These are phyloP conservation scores for Metschnikowia borealis DNA, from an alignment of 805 yeast genomes.

Conservation along the genomic window DNA sequence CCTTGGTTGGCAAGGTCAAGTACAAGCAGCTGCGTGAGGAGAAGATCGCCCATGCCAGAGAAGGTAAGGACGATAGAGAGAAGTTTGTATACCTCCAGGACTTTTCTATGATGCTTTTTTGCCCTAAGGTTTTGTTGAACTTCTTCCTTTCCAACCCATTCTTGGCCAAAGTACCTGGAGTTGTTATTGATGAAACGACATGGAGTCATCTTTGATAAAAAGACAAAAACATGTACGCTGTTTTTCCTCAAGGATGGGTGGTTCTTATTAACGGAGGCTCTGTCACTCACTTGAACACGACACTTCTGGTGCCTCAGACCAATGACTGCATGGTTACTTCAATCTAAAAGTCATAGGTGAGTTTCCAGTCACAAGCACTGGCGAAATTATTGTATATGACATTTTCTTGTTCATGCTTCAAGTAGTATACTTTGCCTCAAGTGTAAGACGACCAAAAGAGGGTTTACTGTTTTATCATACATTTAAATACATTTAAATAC, in stretches of 20 bases:
- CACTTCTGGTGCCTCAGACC: conserved; percentile 17
- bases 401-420: conserved; percentile 25
- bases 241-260: conserved; percentile 23
- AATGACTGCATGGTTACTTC: conserved; percentile 30
- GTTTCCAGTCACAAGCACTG: conserved; percentile 22
- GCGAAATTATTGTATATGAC: conserved; percentile 29
- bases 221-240: background rate
- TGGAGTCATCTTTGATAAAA: too few relatives aligned
- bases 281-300: conserved; percentile 29
- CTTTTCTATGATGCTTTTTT: conserved; percentile 30
- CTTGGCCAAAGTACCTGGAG: conserved; percentile 16
- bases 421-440: conserved; percentile 29
- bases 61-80: conserved; percentile 91
- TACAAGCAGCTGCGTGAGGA: conserved; percentile 88
- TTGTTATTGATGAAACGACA: background rate
- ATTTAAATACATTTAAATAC: too few relatives aligned
- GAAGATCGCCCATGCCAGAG: conserved; percentile 78
- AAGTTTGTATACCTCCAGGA: conserved; percentile 60
- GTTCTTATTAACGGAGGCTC: conserved; percentile 23
- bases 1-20: conserved; percentile 73
- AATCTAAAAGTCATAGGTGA: conserved; percentile 40
- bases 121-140: conserved; percentile 25
- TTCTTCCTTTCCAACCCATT: conserved; percentile 29
- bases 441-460: too few relatives aligned
- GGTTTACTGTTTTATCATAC: too few relatives aligned